These are phyloP conservation scores for Zelonia costaricensis DNA, from an alignment of 208 protist genomes.

Conservation along the genomic window DNA sequence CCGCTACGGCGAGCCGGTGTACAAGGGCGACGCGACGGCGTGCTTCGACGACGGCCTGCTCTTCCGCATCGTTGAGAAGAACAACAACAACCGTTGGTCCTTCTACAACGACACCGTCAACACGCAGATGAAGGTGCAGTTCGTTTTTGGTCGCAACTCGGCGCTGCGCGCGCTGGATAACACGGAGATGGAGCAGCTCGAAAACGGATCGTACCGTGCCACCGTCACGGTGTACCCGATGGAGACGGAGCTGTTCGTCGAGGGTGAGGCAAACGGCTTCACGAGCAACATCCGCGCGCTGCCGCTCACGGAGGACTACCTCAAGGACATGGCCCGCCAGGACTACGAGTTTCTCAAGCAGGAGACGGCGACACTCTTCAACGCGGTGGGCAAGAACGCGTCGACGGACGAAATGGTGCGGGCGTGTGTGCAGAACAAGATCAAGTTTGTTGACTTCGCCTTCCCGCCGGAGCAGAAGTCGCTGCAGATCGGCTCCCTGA, in stretches of 20 bases:
- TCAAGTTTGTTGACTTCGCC: conserved; percentile 77
- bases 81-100: conserved; percentile 68
- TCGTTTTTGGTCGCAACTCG: conserved; percentile 68
- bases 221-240: conserved; percentile 71
- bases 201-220: conserved; percentile 48
- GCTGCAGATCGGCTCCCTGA: conserved; percentile 58
- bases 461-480: conserved; percentile 80
- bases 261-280: conserved; percentile 55
- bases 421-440: conserved; percentile 54
- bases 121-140: conserved; percentile 76
- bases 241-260: conserved; percentile 78
- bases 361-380: conserved; percentile 53
- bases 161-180: conserved; percentile 65
- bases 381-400: conserved; percentile 41
- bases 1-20: conserved; percentile 38
- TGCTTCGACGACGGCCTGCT: conserved; percentile 77
- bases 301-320: conserved; percentile 63
- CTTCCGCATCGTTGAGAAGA: conserved; percentile 68
- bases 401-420: conserved; percentile 57
- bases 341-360: conserved; percentile 49
- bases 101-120: conserved; percentile 87
- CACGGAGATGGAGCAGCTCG: conserved; percentile 43
- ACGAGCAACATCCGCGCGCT: conserved; percentile 68
- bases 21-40: conserved; percentile 51
- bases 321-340: conserved; percentile 63